phyloP scores from a whole-genome alignment of 768 basidiomycete genomes.

The Boletus rex-veris region DNA sequence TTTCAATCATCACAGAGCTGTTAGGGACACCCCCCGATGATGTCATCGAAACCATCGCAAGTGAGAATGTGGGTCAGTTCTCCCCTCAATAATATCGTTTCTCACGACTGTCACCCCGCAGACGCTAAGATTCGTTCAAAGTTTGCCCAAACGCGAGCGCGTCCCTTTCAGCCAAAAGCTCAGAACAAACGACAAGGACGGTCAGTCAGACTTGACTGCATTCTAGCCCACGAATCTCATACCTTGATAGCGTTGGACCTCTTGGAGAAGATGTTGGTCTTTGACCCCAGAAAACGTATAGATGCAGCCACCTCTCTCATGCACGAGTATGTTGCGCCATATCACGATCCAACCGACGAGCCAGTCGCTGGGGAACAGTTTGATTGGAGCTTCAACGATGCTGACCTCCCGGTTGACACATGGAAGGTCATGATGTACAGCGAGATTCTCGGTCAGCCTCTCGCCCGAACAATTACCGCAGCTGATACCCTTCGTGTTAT shows the following conservation, averaged over 20 bases:
- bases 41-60: constrained; percentile 98
- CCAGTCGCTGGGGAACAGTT: constrained; percentile 92
- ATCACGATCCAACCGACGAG: constrained; percentile 98
- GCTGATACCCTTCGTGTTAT: not conserved
- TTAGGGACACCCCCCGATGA: constrained; percentile 99
- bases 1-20: constrained; percentile 98
- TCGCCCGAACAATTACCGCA: not conserved
- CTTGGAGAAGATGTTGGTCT: constrained; percentile 98
- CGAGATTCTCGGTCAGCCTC: constrained; percentile 82
- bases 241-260: constrained; percentile 74
- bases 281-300: constrained; percentile 97
- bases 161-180: constrained; percentile 95
- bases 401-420: constrained; percentile 95
- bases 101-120: constrained; percentile 32
- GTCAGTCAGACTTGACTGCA: constrained; percentile 39
- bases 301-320: constrained; percentile 85
- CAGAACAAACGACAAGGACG: constrained; percentile 79
- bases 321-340: constrained; percentile 94
- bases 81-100: not conserved
- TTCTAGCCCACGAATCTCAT: constrained; percentile 5
- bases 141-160: constrained; percentile 91
- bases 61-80: constrained; percentile 76
- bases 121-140: constrained; percentile 99
- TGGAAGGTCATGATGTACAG: constrained; percentile 99
- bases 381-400: constrained; percentile 99